Percentiles rank a stretch among this genome's conserved stretches.
Conservation (phyloP, 768 basidiomycete genomes). For the Macrolepiota dolichaula region DNA sequence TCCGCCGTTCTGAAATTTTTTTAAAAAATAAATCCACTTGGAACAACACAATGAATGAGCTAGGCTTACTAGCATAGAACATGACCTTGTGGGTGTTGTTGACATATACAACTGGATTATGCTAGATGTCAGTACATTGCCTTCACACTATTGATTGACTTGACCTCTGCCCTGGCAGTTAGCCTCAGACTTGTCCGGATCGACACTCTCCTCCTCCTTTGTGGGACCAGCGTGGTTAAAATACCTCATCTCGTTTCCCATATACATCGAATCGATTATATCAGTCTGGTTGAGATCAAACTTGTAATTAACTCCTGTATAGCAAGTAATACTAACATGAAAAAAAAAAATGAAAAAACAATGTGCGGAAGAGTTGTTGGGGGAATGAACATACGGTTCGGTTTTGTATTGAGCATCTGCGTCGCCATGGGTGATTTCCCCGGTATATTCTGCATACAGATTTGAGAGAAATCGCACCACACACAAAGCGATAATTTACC, state of each 20-base stretch:
- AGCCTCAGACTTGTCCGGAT: constrained; percentile 33
- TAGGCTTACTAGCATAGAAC: constrained; percentile 48
- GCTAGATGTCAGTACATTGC: neutral
- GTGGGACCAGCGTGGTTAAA: constrained; percentile 50
- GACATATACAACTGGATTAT: constrained; percentile 6
- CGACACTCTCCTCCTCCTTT: constrained; percentile 26
- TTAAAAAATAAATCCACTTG: neutral
- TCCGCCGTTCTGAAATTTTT: constrained; percentile 30
- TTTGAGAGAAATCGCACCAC: neutral
- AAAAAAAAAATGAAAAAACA: constrained; percentile 17
- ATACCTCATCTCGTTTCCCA: constrained; percentile 64
- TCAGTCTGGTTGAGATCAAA: constrained; percentile 48
- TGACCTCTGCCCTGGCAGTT: constrained; percentile 4
- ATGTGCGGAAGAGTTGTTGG: constrained; percentile 15
- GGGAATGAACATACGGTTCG: constrained; percentile 38
- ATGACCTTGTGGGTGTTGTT: constrained; percentile 4
- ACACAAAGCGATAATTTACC: too few relatives aligned
- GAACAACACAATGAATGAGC: neutral
- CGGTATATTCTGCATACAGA: constrained; percentile 57
- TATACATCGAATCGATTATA: constrained; percentile 51
- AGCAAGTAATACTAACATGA: constrained; percentile 33
- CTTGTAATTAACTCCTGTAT: constrained; percentile 58
- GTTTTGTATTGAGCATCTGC: constrained; percentile 43
- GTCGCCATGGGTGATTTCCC: constrained; percentile 26
- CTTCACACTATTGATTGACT: neutral